These are phyloP conservation scores for Beauveria sp. DNA, from an alignment of 2,329 filamentous ascomycete genomes.

Conservation along the genomic window DNA sequence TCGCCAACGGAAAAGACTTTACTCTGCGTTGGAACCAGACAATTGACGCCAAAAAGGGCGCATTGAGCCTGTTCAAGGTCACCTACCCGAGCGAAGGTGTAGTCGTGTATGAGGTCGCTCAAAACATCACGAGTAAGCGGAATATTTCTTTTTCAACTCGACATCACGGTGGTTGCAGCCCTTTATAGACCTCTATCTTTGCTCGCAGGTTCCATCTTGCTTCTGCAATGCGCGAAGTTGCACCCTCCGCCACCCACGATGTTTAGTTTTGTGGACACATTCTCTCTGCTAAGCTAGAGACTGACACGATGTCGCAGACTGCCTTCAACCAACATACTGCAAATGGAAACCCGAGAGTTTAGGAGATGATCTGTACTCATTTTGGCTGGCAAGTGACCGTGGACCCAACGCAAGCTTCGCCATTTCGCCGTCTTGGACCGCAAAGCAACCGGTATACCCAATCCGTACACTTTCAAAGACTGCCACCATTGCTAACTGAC, in stretches of 20 bases:
- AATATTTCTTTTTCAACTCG: not conserved
- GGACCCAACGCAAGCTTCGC: conserved; percentile 21
- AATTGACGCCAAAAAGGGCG: conserved; percentile 14
- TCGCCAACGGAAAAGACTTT: conserved; percentile 23
- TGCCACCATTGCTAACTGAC: not conserved
- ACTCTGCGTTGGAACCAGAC: conserved; percentile 25
- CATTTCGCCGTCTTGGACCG: conserved; percentile 25
- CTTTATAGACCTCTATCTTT: not conserved
- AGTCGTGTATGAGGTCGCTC: conserved; percentile 21
- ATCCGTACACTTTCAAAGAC: not conserved
- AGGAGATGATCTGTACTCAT: conserved; percentile 21
- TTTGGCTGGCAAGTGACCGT: conserved; percentile 21
- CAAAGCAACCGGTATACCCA: conserved; percentile 18
- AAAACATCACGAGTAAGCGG: conserved; percentile 24
- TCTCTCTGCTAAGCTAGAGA: not conserved
- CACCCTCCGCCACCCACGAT: not conserved
- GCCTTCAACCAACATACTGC: conserved; percentile 15
- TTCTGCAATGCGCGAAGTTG: not conserved
- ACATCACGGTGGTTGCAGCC: not conserved
- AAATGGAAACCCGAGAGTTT: conserved; percentile 23
- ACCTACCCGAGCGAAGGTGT: conserved; percentile 24
- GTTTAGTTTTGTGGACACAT: conserved; percentile 7
- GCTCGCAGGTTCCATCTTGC: not conserved
- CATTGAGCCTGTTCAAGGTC: conserved; percentile 24
- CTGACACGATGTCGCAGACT: conserved; percentile 17